Evolutionary conservation across 2,329 filamentous ascomycete species (phyloP).

Genomic region (Cryphonectria carpinicola): DNA sequence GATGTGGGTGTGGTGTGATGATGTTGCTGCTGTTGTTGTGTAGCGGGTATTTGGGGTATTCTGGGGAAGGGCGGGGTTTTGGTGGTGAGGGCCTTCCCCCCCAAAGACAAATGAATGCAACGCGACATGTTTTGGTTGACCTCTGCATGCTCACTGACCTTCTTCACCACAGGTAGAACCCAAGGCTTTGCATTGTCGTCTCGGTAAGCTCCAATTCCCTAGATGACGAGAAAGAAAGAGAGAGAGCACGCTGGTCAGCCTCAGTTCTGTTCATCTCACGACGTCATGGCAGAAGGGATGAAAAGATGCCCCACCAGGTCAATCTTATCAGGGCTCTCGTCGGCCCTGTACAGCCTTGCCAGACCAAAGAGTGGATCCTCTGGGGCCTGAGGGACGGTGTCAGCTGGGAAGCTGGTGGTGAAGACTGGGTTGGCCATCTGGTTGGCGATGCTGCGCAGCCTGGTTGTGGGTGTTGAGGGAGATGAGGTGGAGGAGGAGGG

Average conservation of each 20-base stretch:
- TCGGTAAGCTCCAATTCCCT: constrained; percentile 88
- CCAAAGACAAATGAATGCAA: constrained; percentile 1
- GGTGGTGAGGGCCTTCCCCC: constrained; percentile 14
- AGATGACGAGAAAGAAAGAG: not conserved
- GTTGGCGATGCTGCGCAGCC: constrained; percentile 64
- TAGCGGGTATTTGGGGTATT: constrained; percentile 17
- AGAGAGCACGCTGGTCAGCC: not conserved
- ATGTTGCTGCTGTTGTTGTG: not conserved
- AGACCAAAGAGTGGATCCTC: constrained; percentile 95
- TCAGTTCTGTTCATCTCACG: constrained; percentile 14
- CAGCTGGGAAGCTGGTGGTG: constrained; percentile 73
- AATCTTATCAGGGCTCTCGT: constrained; percentile 79
- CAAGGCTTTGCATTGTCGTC: constrained; percentile 96
- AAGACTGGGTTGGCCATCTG: constrained; percentile 69
- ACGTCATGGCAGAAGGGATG: constrained; percentile 13
- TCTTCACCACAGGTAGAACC: constrained; percentile 94
- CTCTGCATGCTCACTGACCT: constrained; percentile 59
- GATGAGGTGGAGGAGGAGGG: constrained; percentile 46
- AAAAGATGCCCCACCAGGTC: constrained; percentile 70
- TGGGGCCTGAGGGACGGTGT: constrained; percentile 83
- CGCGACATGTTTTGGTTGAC: not conserved
- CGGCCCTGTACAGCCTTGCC: constrained; percentile 84
- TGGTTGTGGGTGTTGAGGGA: constrained; percentile 51
- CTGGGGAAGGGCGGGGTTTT: constrained; percentile 23
- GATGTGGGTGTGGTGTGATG: constrained; percentile 8